Evolutionary conservation across 768 basidiomycete species (phyloP), one percentile per base, ranked within the genome.

Genomic region (Termitomyces sp.): DNA sequence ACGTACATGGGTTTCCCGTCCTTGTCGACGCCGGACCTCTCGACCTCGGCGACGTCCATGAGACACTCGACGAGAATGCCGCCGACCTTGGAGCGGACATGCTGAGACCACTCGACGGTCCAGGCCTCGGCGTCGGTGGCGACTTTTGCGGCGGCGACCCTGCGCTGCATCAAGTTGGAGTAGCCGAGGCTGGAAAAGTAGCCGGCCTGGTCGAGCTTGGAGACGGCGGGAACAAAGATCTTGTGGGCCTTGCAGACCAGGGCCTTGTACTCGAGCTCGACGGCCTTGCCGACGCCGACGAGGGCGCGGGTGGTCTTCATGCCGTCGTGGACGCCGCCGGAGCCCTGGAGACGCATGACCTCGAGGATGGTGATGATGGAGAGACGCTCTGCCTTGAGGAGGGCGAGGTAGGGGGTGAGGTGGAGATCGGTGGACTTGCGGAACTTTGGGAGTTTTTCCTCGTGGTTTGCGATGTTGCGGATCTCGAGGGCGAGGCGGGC

Each of bases 241-340:
- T 82, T 75, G 67, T 84, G 79, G 63, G 76, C 77, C 64, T 79
- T 83, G 73, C 86, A 87, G 66, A 92, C 84, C 66, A 89, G 79
- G 3, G 91, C 85, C 68, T 94, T 89, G 76, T 94, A 90, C 74
- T 98, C 95, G 49, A 83, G 79, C 73, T 98, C 96, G 35, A 98
- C 83, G 0, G 89, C 89, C 57, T 80, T 84, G 0, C 95, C 96
- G 21, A 98, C 80, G 0, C 79, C 70, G 21, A 97, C 73, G 57
- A 97, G 76, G 0, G 90, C 91, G 0, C 92, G 79, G 0, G 94
- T 81, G 0, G 92, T 88, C 71, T 97, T 96, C 87, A 96, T 91
- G 4, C 94, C 95, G 40, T 86, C 83, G 0, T 76, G 63, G n/a
- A 94, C 77, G 12, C 91, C 90, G 6, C 91, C 89, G 1, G 81